These are phyloP conservation scores for Alternaria sp. DNA, from an alignment of 2,329 filamentous ascomycete species.

Conservation along the genomic window DNA sequence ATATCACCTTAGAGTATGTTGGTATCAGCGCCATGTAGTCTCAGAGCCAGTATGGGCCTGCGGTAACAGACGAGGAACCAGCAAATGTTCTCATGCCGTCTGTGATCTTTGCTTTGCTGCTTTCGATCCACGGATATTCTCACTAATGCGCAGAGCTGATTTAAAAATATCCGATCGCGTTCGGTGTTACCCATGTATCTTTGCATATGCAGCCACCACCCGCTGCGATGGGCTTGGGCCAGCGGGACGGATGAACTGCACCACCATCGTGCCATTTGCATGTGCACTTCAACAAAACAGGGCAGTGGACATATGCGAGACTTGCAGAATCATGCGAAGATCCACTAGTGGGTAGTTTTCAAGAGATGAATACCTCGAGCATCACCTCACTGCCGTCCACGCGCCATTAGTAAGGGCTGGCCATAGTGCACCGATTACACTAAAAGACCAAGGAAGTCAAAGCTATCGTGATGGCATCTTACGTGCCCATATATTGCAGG, in stretches of 20 bases:
- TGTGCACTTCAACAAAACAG: background rate
- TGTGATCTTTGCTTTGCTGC: background rate
- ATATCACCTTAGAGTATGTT: background rate
- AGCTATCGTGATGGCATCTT: background rate
- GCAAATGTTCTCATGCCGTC: background rate
- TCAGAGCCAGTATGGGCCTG: background rate
- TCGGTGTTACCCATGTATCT: background rate
- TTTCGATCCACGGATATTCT: background rate
- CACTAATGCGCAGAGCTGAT: background rate
- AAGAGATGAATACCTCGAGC: background rate
- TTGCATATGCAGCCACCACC: background rate
- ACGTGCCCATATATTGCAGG: background rate
- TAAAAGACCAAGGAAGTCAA: background rate
- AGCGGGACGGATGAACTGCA: background rate
- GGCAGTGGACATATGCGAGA: background rate
- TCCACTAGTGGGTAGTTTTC: background rate
- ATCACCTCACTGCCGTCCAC: background rate
- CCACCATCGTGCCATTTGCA: background rate
- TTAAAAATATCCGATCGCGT: background rate
- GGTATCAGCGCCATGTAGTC: background rate
- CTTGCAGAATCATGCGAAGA: background rate
- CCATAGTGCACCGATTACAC: background rate
- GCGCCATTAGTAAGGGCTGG: background rate
- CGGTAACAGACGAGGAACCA: background rate
- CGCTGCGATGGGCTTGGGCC: background rate